These are phyloP conservation scores for Colletotrichum camelliae DNA, from an alignment of 2,329 filamentous ascomycete genomes.

Conservation along the genomic window DNA sequence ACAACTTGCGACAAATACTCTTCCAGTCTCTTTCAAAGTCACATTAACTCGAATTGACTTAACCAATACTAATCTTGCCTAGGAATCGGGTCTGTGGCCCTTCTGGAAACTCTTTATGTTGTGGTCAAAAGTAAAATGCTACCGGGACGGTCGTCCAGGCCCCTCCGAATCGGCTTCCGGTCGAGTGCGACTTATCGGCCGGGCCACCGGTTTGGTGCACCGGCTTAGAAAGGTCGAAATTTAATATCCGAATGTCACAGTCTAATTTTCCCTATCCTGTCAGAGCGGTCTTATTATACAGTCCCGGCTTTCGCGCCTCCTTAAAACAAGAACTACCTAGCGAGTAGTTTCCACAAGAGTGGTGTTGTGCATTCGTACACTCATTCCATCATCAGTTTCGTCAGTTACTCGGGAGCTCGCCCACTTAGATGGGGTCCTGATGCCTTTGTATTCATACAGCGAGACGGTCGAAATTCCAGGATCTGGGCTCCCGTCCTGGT, in stretches of 20 bases:
- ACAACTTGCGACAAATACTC: background rate
- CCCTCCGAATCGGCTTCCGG: background rate
- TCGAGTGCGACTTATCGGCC: background rate
- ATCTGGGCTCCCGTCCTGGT: background rate
- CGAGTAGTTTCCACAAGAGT: background rate
- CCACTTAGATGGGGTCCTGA: background rate
- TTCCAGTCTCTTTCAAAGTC: background rate
- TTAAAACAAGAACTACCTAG: background rate
- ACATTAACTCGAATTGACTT: background rate
- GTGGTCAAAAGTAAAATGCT: background rate
- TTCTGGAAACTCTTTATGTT: background rate
- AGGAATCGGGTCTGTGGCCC: background rate
- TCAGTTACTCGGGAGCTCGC: background rate
- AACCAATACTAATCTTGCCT: background rate
- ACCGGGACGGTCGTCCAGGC: background rate
- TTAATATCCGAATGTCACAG: background rate
- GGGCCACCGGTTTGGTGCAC: background rate
- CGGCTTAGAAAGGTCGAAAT: background rate
- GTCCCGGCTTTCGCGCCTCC: background rate
- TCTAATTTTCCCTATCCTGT: background rate
- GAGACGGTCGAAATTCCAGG: background rate
- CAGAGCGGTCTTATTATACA: background rate
- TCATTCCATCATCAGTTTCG: background rate
- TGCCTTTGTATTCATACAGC: background rate
- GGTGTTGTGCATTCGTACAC: background rate